These are phyloP conservation scores for Crithidia fasciculata DNA, from an alignment of 208 protist genomes.

Conservation along the genomic window DNA sequence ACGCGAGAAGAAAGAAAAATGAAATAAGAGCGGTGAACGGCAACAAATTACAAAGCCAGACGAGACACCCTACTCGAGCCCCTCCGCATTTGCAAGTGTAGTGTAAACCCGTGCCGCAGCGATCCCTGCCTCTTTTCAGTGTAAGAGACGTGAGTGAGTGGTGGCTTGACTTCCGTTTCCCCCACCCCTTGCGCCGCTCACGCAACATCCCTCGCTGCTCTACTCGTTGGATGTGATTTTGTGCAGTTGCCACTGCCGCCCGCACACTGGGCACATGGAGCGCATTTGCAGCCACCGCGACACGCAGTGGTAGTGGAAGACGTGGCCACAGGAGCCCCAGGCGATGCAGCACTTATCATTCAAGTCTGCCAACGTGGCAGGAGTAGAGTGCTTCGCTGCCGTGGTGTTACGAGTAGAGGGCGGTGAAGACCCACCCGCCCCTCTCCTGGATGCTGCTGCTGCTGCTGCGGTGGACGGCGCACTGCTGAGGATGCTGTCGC, in stretches of 20 bases:
- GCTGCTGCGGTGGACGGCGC: neutral
- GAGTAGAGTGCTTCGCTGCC: neutral
- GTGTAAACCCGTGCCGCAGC: no score
- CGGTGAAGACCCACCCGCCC: neutral
- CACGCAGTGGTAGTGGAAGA: conserved; percentile 82
- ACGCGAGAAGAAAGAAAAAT: no score
- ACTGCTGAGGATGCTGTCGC: no score
- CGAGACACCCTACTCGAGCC: no score
- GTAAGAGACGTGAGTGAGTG: no score
- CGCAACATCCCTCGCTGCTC: neutral
- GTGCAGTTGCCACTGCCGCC: conserved; percentile 52
- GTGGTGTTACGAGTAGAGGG: conserved; percentile 2
- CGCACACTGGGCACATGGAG: conserved; percentile 67
- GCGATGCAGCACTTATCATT: conserved; percentile 68
- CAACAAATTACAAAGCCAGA: no score
- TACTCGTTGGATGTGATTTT: conserved; percentile 51
- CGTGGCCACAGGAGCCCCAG: conserved; percentile 86
- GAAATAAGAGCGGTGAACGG: no score
- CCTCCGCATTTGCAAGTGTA: no score
- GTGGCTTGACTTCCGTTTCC: no score
- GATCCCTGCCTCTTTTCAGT: no score
- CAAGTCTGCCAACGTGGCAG: conserved; percentile 17
- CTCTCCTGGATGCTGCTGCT: neutral
- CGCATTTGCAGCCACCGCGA: conserved; percentile 56
- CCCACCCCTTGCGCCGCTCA: neutral